Percentiles rank a stretch among this genome's conserved stretches.
phyloP scores from a whole-genome alignment of 805 yeast species.

The Suhomyces sp. region DNA sequence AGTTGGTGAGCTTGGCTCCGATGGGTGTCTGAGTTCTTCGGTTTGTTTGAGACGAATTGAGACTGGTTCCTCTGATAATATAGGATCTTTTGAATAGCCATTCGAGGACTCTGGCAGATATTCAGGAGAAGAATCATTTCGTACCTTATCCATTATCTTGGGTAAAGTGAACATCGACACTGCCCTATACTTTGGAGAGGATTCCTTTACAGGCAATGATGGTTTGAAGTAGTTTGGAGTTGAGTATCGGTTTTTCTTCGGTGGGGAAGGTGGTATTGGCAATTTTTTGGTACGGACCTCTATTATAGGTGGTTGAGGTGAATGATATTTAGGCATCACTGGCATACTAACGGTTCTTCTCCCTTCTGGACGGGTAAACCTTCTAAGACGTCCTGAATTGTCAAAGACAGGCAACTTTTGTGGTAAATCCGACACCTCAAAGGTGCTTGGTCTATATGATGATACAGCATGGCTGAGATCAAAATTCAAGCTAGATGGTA shows the following conservation, averaged over 20 bases:
- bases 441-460: conserved; percentile 27
- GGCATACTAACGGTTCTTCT: conserved; percentile 26
- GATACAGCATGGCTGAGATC: conserved; percentile 30
- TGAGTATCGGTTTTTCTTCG: conserved; percentile 12
- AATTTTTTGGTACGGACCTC: too few species aligned
- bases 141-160: conserved; percentile 9
- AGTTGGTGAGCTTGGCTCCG: too few species aligned
- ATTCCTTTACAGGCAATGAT: conserved; percentile 1
- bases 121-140: conserved; percentile 4
- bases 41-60: too few species aligned
- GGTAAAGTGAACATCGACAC: conserved; percentile 12
- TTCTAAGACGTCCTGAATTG: conserved; percentile 21
- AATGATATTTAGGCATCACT: conserved; percentile 6
- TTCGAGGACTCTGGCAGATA: too few species aligned
- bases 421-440: conserved; percentile 30
- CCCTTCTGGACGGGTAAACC: conserved; percentile 10
- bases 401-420: conserved; percentile 22
- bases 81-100: too few species aligned
- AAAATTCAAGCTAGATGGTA: conserved; percentile 20
- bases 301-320: too few species aligned
- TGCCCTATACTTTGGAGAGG: conserved; percentile 7
- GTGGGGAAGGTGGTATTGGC: not conserved
- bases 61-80: too few species aligned
- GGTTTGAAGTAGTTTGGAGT: too few species aligned
- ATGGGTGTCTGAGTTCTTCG: too few species aligned